Base-by-base conservation (phyloP, 169 alveolate species). In the Neospora caninum region DNA sequence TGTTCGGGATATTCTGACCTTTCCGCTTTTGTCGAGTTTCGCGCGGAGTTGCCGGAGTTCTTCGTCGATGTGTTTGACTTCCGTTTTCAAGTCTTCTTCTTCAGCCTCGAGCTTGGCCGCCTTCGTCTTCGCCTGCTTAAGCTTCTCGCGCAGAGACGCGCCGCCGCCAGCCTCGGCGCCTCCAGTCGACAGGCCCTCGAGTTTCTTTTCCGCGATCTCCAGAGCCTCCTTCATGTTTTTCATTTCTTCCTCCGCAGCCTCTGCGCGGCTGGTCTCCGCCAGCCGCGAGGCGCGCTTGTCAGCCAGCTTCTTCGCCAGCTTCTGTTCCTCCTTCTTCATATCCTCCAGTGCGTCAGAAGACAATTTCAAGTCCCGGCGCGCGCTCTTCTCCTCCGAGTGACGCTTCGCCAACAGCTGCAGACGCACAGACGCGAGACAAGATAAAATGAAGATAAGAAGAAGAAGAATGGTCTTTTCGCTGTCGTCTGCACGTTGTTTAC, bases 351-450 rank as follows among this genome's bases (percentile, higher is more conserved):
- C 64, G 18, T 58, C 54, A n/a, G 80, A 54, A 43, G 38, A 69
- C 86, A 80, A 36, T 39, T 45, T 88, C 86, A 53, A 36, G 64
- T 91, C 94, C 42, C 91, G 91, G 34, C 49, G 73, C 91, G 58
- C 64, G 83, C 84, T 91, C 58, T 87, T 70, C 45, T 70, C 80
- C 43, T 91, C 94, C 29, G 91, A 83, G 39, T 91, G 91, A 64
- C 84, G 89, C 70, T 70, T 70, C 80, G 91, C 84, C 84, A 91
- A 20, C 38, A 73, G 43, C 84, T 73, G 43, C 31, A 64, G n/a
- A 73, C 41, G 27, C 27, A 82, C 36, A 38, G 88, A 41, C 25
- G 39, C 0, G 73, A 9, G 73, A 1, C 73, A 29, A 6, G 73
- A 64, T 1, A 27, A 64, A 29, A 64, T 9, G 73, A 39, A 49